Base-by-base conservation (phyloP, 495 filamentous ascomycete genomes). In the Xylaria palmicola region DNA sequence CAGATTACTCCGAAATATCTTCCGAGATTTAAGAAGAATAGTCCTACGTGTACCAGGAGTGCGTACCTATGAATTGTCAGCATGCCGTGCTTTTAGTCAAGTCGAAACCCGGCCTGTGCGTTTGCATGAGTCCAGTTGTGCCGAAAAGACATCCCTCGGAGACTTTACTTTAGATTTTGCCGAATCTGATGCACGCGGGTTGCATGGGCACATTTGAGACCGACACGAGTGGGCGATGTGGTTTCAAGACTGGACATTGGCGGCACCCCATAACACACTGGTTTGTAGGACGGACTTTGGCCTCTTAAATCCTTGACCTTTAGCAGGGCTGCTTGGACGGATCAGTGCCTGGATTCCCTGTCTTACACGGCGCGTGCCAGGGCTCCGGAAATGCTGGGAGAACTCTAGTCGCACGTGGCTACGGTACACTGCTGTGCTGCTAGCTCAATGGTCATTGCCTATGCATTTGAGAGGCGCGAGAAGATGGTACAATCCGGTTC, bases 51-150 rank as follows among this genome's bases (percentile, higher is more conserved):
- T n/a, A n/a, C 29, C 5, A 3, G n/a, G 47, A 19, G 44, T 12
- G 27, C 8, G 56, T 32, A n/a, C n/a, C n/a, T n/a, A 58, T 58
- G 30, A 51, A 51, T 41, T 51, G 45, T 59, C 43, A 58, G 56
- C 32, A 58, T 22, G 48, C 27, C 19, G 17, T 56, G 6, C n/a
- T 7, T 43, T 37, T 4, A n/a, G 8, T 53, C 20, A 17, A 53
- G 9, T 24, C 50, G 32, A 39, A 53, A 39, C 19, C 20, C 5
- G 53, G 26, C 37, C 51, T 41, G 39, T 44, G 53, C 53, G 27
- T 22, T 44, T 17, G 39, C 39, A 56, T 56, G 6, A 56, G 20
- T 5, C 37, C 39, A 26, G 26, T 40, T 17, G n/a, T 19, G 27
- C 39, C 27, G 27, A 48, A n/a, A 56, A 44, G 29, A 44, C 27